phyloP scores from a whole-genome alignment of 441 rosid species.

The Pelargonium citronellum region DNA sequence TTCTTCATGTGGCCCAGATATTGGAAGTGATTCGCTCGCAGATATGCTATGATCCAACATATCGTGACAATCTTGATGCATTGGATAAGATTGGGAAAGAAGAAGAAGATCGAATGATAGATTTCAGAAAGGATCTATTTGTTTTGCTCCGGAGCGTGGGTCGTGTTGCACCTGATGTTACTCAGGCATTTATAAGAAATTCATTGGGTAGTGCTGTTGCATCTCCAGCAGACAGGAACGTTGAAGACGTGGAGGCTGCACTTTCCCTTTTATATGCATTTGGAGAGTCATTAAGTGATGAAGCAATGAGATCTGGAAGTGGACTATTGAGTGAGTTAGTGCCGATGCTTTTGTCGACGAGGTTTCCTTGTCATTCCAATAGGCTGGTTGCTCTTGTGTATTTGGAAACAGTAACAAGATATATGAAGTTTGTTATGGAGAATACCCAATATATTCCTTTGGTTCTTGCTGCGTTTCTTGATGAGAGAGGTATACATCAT shows the following conservation, averaged over 20 bases:
- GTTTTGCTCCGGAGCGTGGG: slow-evolving; percentile 73
- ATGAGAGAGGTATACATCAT: slow-evolving; percentile 92
- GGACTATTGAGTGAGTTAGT: slow-evolving; percentile 66
- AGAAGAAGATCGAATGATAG: slow-evolving; percentile 84
- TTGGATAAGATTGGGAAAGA: slow-evolving; percentile 82
- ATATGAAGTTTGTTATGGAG: slow-evolving; percentile 76
- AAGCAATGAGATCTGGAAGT: slow-evolving; percentile 57
- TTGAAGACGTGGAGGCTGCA: slow-evolving; percentile 93
- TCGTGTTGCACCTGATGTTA: slow-evolving; percentile 77
- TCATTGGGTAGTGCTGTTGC: slow-evolving; percentile 57
- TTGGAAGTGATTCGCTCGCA: slow-evolving; percentile 71
- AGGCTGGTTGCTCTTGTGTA: slow-evolving; percentile 82
- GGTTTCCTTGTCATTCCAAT: slow-evolving; percentile 75
- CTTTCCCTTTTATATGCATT: slow-evolving; percentile 82
- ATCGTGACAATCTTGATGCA: slow-evolving; percentile 58
- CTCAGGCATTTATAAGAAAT: slow-evolving; percentile 66
- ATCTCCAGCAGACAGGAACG: slow-evolving; percentile 58
- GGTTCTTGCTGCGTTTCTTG: slow-evolving; percentile 76
- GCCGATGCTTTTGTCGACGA: slow-evolving; percentile 63
- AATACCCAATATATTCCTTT: slow-evolving; percentile 56
- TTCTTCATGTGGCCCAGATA: slow-evolving; percentile 57
- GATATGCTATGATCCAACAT: slow-evolving; percentile 63
- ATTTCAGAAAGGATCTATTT: slow-evolving; percentile 76
- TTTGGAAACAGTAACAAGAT: slow-evolving; percentile 72
- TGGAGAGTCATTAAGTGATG: slow-evolving; percentile 80